Percentiles rank a stretch among this genome's conserved stretches.
These are phyloP conservation scores for Geotrichum fermentans DNA, from an alignment of 1,139 yeast genomes.

Conservation along the genomic window DNA sequence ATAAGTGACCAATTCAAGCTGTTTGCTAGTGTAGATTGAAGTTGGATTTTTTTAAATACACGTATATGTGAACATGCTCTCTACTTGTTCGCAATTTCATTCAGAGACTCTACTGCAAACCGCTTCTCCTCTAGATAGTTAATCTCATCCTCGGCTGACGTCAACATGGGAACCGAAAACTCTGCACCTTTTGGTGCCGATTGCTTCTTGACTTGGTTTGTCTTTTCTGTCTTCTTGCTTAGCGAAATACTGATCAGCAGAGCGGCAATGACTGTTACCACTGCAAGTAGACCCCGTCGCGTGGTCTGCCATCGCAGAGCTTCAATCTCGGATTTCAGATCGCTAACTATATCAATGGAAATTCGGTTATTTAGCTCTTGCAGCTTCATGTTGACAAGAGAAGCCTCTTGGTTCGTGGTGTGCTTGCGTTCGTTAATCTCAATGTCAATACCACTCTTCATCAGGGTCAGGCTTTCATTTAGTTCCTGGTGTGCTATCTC, in stretches of 20 bases:
- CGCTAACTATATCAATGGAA: slow-evolving; percentile 74
- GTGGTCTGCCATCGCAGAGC: slow-evolving; percentile 90
- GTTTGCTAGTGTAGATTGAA: too few species aligned
- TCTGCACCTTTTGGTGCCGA: slow-evolving; percentile 30
- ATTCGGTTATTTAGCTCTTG: slow-evolving; percentile 86
- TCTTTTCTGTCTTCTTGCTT: slow-evolving; percentile 37
- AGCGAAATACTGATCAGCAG: slow-evolving; percentile 49
- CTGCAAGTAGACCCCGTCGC: slow-evolving; percentile 72
- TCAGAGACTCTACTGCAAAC: slow-evolving; percentile 27
- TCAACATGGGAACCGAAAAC: slow-evolving; percentile 32
- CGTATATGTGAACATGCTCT: too few species aligned
- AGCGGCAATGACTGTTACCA: slow-evolving; percentile 46
- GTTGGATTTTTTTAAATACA: too few species aligned
- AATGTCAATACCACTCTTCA: slow-evolving; percentile 73
- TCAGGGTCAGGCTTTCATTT: slow-evolving; percentile 60
- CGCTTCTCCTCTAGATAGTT: slow-evolving; percentile 28
- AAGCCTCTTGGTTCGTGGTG: slow-evolving; percentile 74
- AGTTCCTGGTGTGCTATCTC: slow-evolving; percentile 74
- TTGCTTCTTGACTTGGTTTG: slow-evolving; percentile 33
- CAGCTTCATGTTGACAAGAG: slow-evolving; percentile 60
- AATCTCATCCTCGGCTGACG: slow-evolving; percentile 30
- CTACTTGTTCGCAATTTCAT: slow-evolving; percentile 14
- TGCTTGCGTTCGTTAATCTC: slow-evolving; percentile 83
- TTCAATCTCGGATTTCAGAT: slow-evolving; percentile 81
- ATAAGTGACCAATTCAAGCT: too few species aligned